These are phyloP conservation scores for Geopyxis carbonaria DNA, from an alignment of 495 filamentous ascomycete genomes.

Conservation along the genomic window DNA sequence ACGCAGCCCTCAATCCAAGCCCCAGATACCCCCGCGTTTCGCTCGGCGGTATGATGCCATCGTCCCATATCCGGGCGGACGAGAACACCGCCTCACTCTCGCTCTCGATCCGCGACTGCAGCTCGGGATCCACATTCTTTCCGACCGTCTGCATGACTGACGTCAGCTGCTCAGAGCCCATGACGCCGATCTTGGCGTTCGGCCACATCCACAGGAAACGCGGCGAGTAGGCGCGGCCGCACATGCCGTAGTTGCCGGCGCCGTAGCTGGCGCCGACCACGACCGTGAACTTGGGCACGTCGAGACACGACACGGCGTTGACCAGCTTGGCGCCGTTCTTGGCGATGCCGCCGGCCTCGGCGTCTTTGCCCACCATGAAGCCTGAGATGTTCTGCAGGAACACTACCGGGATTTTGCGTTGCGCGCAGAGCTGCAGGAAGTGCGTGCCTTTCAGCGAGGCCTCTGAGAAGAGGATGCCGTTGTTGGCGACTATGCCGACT, in stretches of 20 bases:
- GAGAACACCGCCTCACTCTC: constrained; percentile 84
- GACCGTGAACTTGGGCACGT: constrained; percentile 94
- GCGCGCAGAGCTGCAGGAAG: constrained; percentile 92
- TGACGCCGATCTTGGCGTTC: constrained; percentile 84
- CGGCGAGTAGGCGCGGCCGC: constrained; percentile 84
- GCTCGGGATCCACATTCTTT: constrained; percentile 58
- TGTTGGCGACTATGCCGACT: constrained; percentile 90
- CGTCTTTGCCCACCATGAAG: constrained; percentile 93
- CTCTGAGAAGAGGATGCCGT: constrained; percentile 90
- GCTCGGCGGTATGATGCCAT: constrained; percentile 78
- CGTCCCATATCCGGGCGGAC: constrained; percentile 83
- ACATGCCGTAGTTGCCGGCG: constrained; percentile 52
- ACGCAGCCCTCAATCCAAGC: constrained; percentile 59
- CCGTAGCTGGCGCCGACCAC: constrained; percentile 84
- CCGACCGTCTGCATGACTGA: constrained; percentile 92
- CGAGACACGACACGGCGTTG: constrained; percentile 83
- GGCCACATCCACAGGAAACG: constrained; percentile 96
- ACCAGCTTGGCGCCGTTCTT: constrained; percentile 97
- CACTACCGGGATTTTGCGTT: constrained; percentile 73
- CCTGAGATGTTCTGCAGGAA: constrained; percentile 95
- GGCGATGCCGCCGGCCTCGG: constrained; percentile 85
- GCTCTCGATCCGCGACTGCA: constrained; percentile 70
- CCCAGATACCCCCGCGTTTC: constrained; percentile 76
- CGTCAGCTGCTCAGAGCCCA: constrained; percentile 86
- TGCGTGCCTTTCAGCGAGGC: constrained; percentile 87